phyloP scores from a whole-genome alignment of 345 rosid species.

The Ceriops decandra region DNA sequence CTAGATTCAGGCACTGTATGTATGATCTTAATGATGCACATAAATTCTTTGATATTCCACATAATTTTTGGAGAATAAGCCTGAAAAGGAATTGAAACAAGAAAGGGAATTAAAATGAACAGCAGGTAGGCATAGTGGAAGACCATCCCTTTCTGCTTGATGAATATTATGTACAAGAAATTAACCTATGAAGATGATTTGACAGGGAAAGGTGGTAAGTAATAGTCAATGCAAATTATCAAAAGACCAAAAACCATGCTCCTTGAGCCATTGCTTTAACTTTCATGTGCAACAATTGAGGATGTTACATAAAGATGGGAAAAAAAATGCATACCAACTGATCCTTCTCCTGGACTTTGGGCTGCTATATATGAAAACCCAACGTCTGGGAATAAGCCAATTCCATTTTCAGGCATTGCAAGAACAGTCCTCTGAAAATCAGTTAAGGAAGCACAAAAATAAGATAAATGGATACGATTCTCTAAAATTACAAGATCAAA shows the following conservation, averaged over 20 bases:
- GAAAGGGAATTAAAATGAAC: no score
- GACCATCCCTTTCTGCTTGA: no score
- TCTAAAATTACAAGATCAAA: not conserved
- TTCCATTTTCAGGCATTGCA: slow-evolving; percentile 98
- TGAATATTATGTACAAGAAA: no score
- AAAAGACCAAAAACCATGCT: no score
- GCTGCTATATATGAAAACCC: slow-evolving; percentile 93
- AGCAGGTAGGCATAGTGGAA: no score
- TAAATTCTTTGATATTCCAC: no score
- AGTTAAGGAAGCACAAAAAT: slow-evolving; percentile 14
- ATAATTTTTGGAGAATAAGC: no score
- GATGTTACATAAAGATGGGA: not conserved
- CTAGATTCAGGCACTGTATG: not conserved
- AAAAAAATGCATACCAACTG: slow-evolving; percentile 57
- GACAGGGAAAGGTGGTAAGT: no score
- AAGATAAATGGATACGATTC: slow-evolving; percentile 2
- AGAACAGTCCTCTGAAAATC: slow-evolving; percentile 59
- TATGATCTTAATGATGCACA: no score
- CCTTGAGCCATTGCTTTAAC: not conserved
- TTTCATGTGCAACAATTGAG: not conserved
- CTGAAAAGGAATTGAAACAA: no score
- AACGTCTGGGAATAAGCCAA: slow-evolving; percentile 96
- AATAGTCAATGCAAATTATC: no score
- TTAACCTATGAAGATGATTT: no score
- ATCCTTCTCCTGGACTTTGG: slow-evolving; percentile 85